phyloP scores from a whole-genome alignment of 306 rosid species.

The Vigna mungo region DNA sequence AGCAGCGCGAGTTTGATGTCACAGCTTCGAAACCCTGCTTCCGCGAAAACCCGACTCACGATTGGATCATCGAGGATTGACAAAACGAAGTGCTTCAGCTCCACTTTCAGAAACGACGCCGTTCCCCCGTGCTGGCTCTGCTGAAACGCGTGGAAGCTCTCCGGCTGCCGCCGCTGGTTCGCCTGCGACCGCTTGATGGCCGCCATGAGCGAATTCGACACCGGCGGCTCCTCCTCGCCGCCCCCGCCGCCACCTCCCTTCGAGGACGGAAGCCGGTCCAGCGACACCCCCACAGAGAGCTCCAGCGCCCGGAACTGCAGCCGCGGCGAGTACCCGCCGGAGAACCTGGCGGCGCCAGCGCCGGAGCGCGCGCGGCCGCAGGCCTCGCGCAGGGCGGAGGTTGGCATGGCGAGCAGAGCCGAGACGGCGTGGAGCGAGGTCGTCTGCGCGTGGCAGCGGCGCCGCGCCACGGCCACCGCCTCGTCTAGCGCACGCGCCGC shows the following conservation, averaged over 20 bases:
- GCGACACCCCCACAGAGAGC: conserved; percentile 79
- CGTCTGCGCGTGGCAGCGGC: conserved; percentile 80
- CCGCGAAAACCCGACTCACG: conserved; percentile 87
- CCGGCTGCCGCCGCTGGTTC: conserved; percentile 85
- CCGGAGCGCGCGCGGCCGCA: conserved; percentile 68
- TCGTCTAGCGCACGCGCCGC: conserved; percentile 87
- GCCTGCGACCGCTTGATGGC: conserved; percentile 94
- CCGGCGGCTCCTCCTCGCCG: conserved; percentile 79
- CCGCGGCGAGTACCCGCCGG: conserved; percentile 59
- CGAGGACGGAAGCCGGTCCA: conserved; percentile 77
- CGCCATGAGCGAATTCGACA: conserved; percentile 90
- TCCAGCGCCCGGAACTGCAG: conserved; percentile 84
- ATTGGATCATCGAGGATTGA: conserved; percentile 92
- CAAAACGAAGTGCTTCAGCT: conserved; percentile 75
- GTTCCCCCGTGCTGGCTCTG: conserved; percentile 49
- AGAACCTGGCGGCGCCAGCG: not conserved
- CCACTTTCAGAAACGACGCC: conserved; percentile 58
- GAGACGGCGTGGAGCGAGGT: conserved; percentile 88
- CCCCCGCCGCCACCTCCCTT: not conserved
- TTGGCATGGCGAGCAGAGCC: conserved; percentile 67
- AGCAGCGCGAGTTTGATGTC: conserved; percentile 75
- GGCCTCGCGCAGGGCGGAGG: conserved; percentile 78
- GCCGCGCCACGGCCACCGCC: conserved; percentile 81
- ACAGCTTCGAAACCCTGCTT: conserved; percentile 81
- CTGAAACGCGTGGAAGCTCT: conserved; percentile 66